phyloP scores from a whole-genome alignment of 202 grass and related monocot species.

The Schoenoplectus tabernaemontani region DNA sequence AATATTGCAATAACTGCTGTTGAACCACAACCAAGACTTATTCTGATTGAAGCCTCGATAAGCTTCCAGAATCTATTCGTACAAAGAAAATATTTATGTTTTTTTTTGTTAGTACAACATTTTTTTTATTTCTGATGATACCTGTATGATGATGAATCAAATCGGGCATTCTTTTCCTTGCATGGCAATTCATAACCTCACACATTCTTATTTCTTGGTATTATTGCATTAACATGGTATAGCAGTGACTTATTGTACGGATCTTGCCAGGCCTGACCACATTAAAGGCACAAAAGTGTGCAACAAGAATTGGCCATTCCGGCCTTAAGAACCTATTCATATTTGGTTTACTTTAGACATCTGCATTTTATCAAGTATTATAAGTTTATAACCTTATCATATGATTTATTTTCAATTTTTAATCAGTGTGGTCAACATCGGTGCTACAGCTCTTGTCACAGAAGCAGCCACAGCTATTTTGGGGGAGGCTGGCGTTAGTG shows the following conservation, averaged over 20 bases:
- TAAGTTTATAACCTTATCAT: constrained; percentile 1
- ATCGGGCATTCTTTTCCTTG: neutral
- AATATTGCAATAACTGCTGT: neutral
- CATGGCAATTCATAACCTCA: neutral
- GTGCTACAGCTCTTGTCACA: constrained; percentile 90
- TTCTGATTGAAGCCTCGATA: neutral
- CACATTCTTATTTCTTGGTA: neutral
- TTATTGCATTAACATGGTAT: neutral
- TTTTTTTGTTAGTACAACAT: neutral
- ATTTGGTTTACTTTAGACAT: neutral
- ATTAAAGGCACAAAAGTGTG: neutral
- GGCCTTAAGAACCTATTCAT: neutral
- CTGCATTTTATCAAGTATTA: neutral
- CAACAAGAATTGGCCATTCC: neutral
- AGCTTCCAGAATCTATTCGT: neutral
- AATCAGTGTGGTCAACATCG: constrained; percentile 90
- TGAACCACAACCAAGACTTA: neutral
- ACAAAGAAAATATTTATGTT: neutral
- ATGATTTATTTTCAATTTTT: constrained; percentile 20
- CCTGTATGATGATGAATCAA: neutral
- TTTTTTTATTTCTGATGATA: neutral
- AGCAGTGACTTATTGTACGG: neutral
- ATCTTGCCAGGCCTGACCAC: neutral
- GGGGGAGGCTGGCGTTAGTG: constrained; percentile 91
- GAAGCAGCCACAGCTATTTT: constrained; percentile 94